phyloP scores from a whole-genome alignment of 345 rosid genomes.

The Brassica nigra region DNA sequence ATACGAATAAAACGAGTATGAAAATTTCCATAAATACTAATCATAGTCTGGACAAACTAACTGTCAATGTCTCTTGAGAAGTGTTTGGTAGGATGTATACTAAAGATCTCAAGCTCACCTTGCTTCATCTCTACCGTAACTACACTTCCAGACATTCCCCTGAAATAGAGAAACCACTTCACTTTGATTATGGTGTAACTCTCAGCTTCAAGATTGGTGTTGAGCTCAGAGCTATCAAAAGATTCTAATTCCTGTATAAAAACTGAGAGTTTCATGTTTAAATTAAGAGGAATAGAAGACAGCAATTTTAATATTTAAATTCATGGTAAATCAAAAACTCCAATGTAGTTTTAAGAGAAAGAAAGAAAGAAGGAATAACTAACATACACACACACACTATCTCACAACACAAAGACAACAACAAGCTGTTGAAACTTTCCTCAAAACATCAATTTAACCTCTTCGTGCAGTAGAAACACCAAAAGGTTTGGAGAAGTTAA shows the following conservation, averaged over 20 bases:
- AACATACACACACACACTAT: slow-evolving; percentile 28
- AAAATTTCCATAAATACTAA: too few relatives aligned
- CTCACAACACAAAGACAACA: slow-evolving; percentile 48
- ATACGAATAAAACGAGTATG: too few relatives aligned
- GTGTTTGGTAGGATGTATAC: neutral
- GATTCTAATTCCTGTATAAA: slow-evolving; percentile 46
- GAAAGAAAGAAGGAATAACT: slow-evolving; percentile 15
- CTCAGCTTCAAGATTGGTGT: slow-evolving; percentile 86
- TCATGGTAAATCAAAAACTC: slow-evolving; percentile 29
- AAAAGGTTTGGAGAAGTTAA: slow-evolving; percentile 55
- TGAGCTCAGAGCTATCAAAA: slow-evolving; percentile 58
- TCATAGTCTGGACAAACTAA: too few relatives aligned
- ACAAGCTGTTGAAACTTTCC: slow-evolving; percentile 59
- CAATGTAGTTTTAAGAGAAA: slow-evolving; percentile 28
- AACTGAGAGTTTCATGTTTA: neutral
- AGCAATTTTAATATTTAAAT: slow-evolving; percentile 9
- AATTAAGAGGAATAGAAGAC: slow-evolving; percentile 1
- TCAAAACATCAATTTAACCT: slow-evolving; percentile 33
- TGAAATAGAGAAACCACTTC: slow-evolving; percentile 76
- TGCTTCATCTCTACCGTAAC: slow-evolving; percentile 66
- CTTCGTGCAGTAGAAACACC: slow-evolving; percentile 44
- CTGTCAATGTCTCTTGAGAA: too few relatives aligned
- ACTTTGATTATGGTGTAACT: slow-evolving; percentile 75
- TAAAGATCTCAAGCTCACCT: neutral
- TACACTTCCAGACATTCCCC: slow-evolving; percentile 71